Evolutionary conservation across 768 basidiomycete genomes (phyloP), one percentile per base, ranked within the genome.

Genomic region (Inosperma sp.): DNA sequence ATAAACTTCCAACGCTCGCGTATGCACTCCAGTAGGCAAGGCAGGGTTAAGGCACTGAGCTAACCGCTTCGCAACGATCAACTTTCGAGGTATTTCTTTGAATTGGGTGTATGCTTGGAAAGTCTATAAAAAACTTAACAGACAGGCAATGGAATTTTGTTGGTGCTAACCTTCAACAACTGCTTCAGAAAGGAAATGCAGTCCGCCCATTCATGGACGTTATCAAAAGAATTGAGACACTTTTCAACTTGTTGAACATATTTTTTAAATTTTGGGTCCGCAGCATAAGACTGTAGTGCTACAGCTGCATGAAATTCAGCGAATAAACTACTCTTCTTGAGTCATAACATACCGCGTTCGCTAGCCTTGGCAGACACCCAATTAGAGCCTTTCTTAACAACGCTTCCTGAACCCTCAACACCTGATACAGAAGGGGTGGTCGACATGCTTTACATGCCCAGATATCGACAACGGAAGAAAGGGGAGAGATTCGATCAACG

Each of bases 191-290:
- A 99, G 33, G 94, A 86, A 63, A 96, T 98, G 66, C 93, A 98
- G 72, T 99, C 96, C 53, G 96, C 94, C 96, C 96, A 99, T 72
- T 99, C 96, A 51, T 95, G 91, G 52, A 96, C 92, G 62, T 83
- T 90, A 62, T 96, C 93, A 62, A 99, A 98, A 2, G 92, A 85
- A 54, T 84, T 86, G 40, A 99, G 75, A 59, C 89, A 92, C 69
- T 86, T 87, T 65, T 99, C 96, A 41, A 99, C 90, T 60, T 92
- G 88, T 49, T 86, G 83, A 1, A 84, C 75, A 69, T 93, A 97
- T 70, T 96, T 96, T 74, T 89, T 92, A 73, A 83, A 96, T 66
- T 93, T 94, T 12, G 91, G 88, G 72, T 98, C 94, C 7, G 84
- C 80, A 22, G 82, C 78, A 60, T 82, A 83, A 12, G 72, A 62